Evolutionary conservation across 2,329 filamentous ascomycete genomes (phyloP), one percentile per base, ranked within the genome.

Genomic region (Fusarium euwallaceae): DNA sequence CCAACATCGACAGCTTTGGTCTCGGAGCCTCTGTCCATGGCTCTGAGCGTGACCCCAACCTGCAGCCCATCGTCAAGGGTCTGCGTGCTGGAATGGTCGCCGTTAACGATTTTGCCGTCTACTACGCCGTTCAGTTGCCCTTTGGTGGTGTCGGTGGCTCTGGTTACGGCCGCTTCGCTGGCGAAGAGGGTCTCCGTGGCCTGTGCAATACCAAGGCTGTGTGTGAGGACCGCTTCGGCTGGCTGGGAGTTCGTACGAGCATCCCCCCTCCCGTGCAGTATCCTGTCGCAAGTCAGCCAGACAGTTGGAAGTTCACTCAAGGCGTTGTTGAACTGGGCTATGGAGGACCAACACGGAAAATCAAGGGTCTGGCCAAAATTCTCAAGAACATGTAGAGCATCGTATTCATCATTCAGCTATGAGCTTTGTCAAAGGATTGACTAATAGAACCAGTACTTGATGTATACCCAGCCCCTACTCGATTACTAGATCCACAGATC

Each of bases 21-120:
- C 93, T 99, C 51, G 97, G 97, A 62, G 93, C 94, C 48, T 95
- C 93, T 45, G 94, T 99, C 41, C 98, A 97, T 82, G 97, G 95
- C 37, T 87, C 89, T 61, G 89, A 92, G 69, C 82, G 84, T 32
- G 88, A 90, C 66, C 86, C 87, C 2, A 88, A 90, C 60, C 86
- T 98, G 1, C 83, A 88, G 17, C 85, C 85, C 17, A 90, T 97
- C 32, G 91, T 96, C 2, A 84, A 84, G 22, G 90, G 91, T 27
- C 88, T 98, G 61, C 90, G 92, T 72, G 92, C 93, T 0, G 97
- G 97, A 53, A 98, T 98, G 93, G 94, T 98, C 1, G 92, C 95
- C 27, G 90, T 99, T 76, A 99, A 99, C 82, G 97, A 99, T 85
- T 99, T 99, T 80, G 97, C 92, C 22, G 93, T 92, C 32, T 98